Conservation (phyloP, 805 yeast species). For the Pichia heedii region DNA sequence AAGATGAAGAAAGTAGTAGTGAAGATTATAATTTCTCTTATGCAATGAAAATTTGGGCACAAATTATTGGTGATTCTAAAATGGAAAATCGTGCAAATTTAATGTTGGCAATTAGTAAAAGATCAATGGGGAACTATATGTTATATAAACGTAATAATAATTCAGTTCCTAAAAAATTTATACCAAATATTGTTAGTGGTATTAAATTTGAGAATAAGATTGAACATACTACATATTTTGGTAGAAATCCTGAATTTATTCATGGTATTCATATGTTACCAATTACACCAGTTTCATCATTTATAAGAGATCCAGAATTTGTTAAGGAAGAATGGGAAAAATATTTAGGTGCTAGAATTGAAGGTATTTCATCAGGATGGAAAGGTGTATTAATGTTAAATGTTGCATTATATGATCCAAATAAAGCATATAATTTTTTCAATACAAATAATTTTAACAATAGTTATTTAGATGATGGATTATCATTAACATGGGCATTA, state of each 20-base stretch:
- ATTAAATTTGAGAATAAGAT: conserved; percentile 64
- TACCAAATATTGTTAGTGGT: conserved; percentile 62
- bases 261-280: conserved; percentile 79
- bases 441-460: conserved; percentile 42
- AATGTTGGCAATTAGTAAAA: conserved; percentile 50
- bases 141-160: conserved; percentile 43
- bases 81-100: conserved; percentile 49
- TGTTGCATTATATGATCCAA: conserved; percentile 65
- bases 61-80: conserved; percentile 40
- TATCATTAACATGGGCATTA: conserved; percentile 79
- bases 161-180: conserved; percentile 46
- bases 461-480: conserved; percentile 69
- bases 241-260: conserved; percentile 61
- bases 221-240: conserved; percentile 69
- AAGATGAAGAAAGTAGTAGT: conserved; percentile 65
- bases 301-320: conserved; percentile 44
- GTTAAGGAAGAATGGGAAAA: conserved; percentile 55
- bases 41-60: conserved; percentile 60
- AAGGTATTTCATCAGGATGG: conserved; percentile 57
- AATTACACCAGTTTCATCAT: conserved; percentile 57
- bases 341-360: conserved; percentile 36
- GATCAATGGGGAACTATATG: conserved; percentile 49
- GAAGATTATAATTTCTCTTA: conserved; percentile 69
- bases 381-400: conserved; percentile 65
- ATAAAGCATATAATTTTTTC: conserved; percentile 53